A percentile compares a stretch with the other conserved stretches of the same genome.
These are phyloP conservation scores for Russula foetens DNA, from an alignment of 768 basidiomycete genomes.

Conservation along the genomic window DNA sequence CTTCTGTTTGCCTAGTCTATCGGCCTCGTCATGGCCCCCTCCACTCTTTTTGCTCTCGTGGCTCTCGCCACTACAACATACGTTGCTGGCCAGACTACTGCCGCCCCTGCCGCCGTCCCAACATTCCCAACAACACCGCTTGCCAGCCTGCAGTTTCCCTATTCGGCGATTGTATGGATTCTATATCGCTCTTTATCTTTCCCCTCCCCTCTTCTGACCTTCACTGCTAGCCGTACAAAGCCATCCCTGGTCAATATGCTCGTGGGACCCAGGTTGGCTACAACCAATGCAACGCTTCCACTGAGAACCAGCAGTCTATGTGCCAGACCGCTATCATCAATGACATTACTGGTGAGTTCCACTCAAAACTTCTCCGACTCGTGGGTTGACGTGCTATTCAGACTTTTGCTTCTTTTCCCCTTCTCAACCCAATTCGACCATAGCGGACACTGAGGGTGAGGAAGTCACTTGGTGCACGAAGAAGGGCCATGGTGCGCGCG, in stretches of 20 bases:
- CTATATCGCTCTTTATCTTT: background rate
- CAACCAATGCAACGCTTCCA: constrained; percentile 61
- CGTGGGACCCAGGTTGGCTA: constrained; percentile 59
- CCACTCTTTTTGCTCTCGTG: constrained; percentile 31
- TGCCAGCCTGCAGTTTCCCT: constrained; percentile 23
- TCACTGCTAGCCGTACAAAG: constrained; percentile 40
- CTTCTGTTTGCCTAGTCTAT: constrained; percentile 12
- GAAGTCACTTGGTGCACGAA: constrained; percentile 77
- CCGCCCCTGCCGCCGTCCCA: no score
- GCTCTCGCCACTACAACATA: constrained; percentile 25
- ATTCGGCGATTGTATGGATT: constrained; percentile 20
- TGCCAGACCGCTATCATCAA: constrained; percentile 70
- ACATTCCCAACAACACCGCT: constrained; percentile 26
- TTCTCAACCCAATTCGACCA: constrained; percentile 38
- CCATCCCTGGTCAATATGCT: constrained; percentile 32
- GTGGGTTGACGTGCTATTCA: constrained; percentile 20
- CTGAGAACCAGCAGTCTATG: constrained; percentile 48
- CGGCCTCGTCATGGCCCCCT: constrained; percentile 25
- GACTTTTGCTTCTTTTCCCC: constrained; percentile 70
- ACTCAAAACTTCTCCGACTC: background rate
- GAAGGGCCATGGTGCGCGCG: constrained; percentile 58
- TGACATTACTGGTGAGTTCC: constrained; percentile 36
- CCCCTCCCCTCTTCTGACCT: background rate
- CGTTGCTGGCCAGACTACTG: constrained; percentile 22
- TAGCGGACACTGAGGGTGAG: constrained; percentile 60